Evolutionary conservation across 768 basidiomycete species (phyloP).

Genomic region (Rhodotorula toruloides): DNA sequence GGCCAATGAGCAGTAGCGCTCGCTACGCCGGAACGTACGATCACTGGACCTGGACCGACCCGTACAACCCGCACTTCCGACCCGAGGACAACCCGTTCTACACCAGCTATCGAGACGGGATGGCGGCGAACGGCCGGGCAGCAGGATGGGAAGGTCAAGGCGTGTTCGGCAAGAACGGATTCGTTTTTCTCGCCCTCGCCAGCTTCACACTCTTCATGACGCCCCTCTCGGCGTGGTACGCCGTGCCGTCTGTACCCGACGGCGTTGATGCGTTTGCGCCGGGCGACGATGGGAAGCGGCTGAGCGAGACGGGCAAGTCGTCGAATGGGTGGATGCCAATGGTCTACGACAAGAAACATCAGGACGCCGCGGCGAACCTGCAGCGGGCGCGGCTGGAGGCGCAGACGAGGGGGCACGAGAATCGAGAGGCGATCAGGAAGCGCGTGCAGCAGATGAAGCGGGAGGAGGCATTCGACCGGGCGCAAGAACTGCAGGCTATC

Average conservation of each 20-base stretch:
- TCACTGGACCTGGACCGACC: conserved; percentile 24
- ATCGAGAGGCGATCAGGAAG: conserved; percentile 22
- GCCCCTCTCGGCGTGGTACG: conserved; percentile 20
- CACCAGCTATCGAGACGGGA: background rate
- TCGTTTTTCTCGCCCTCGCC: conserved; percentile 25
- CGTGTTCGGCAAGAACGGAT: conserved; percentile 18
- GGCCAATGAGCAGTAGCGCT: conserved; percentile 15
- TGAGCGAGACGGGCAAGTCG: conserved; percentile 6
- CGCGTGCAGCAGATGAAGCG: conserved; percentile 14
- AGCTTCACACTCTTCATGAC: conserved; percentile 9
- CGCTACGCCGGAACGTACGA: background rate
- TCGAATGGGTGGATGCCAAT: conserved; percentile 13
- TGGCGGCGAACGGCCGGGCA: background rate
- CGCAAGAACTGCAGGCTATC: conserved; percentile 9
- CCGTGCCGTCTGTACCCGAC: background rate
- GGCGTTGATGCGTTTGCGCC: conserved; percentile 1
- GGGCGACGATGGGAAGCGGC: background rate
- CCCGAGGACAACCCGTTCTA: background rate
- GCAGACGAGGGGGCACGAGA: conserved; percentile 16
- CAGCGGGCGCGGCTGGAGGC: conserved; percentile 21
- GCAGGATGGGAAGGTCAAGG: conserved; percentile 21
- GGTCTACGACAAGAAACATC: conserved; percentile 24
- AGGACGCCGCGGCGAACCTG: conserved; percentile 25
- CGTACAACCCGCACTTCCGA: conserved; percentile 33
- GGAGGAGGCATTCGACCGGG: conserved; percentile 17